Base-by-base conservation (phyloP, 352 stramenopile species). In the Pythium brachiatum region DNA sequence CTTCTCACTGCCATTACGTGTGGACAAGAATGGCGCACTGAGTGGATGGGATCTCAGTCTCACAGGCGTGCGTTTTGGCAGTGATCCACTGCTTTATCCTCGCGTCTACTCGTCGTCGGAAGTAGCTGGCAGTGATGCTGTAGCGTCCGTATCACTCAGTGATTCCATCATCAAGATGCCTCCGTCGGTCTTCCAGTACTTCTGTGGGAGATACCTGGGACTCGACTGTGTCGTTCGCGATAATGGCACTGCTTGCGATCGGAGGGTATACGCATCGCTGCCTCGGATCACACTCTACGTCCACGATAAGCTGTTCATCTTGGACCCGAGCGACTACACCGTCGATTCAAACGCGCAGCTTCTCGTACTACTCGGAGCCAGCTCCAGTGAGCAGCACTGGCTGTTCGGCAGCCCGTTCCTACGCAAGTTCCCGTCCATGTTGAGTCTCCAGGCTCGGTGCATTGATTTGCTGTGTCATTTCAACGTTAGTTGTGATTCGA, bases 361-460 rank as follows among this genome's bases (percentile, higher is more conserved):
- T 6, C 7, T 36, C 7, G 11, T 36, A 6, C 31, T 36, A 6
- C 7, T 36, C 11, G 31, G 31, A 12, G 31, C 7, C 7, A 36
- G 31, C 31, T 36, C 31, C 31, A 36, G 31, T 36, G 31, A 36
- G 31, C 11, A 6, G 31, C 31, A 44, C 2, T 57, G 51, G 51
- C 27, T 31, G 20, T n/a, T 60, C n/a, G 53, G 53, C 3, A 15
- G 36, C 20, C 53, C 53, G n/a, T 60, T 60, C 26, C 26, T 51
- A 18, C 53, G 53, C 53, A 60, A 60, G 27, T 60, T 60, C 23
- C 53, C 53, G 12, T 16, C 41, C 2, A 52, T 38, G 16, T 60
- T 60, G 15, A 52, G 51, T 38, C 2, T 38, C 36, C 7, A 25
- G 23, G 9, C 2, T 27, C 5, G 16, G 9, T n/a, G 7, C 16